Evolutionary conservation across 2,329 filamentous ascomycete species (phyloP).

Genomic region (Botryotinia narcissicola): DNA sequence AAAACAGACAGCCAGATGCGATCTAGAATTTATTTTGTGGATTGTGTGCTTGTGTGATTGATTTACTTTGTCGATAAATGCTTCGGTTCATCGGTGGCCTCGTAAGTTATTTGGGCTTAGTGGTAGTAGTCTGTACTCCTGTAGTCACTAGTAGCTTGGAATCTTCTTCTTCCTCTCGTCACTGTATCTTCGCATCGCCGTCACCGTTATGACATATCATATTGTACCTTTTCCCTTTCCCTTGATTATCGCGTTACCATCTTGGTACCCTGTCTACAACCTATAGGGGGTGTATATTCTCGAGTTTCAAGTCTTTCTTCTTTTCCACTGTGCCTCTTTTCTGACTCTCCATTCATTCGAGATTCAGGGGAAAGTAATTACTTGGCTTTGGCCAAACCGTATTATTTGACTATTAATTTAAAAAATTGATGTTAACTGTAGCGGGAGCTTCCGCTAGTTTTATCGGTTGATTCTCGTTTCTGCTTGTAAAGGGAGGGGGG

Average conservation of each 20-base stretch:
- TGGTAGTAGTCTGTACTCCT: not conserved
- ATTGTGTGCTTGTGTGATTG: not conserved
- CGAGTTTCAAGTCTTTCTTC: not conserved
- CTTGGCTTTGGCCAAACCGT: not conserved
- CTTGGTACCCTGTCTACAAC: not conserved
- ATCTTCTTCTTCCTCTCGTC: not conserved
- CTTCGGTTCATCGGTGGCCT: not conserved
- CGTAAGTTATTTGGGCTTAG: not conserved
- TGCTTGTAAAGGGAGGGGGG: not conserved
- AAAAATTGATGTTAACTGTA: not conserved
- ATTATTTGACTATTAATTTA: not conserved
- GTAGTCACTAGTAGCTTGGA: not conserved
- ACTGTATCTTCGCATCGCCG: not conserved
- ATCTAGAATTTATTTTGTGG: not conserved
- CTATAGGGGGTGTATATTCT: not conserved
- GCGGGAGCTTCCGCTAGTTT: not conserved
- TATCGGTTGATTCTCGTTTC: not conserved
- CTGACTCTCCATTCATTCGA: not conserved
- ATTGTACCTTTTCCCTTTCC: too few species aligned
- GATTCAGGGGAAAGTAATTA: rapidly evolving
- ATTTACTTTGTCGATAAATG: not conserved
- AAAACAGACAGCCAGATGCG: not conserved
- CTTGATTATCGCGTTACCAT: not conserved
- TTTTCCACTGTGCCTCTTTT: not conserved
- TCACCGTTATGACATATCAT: not conserved